A percentile compares a stretch with the other conserved stretches of the same genome.
phyloP scores from a whole-genome alignment of 139 green algal species.

The Chlamydomonas sp. region DNA sequence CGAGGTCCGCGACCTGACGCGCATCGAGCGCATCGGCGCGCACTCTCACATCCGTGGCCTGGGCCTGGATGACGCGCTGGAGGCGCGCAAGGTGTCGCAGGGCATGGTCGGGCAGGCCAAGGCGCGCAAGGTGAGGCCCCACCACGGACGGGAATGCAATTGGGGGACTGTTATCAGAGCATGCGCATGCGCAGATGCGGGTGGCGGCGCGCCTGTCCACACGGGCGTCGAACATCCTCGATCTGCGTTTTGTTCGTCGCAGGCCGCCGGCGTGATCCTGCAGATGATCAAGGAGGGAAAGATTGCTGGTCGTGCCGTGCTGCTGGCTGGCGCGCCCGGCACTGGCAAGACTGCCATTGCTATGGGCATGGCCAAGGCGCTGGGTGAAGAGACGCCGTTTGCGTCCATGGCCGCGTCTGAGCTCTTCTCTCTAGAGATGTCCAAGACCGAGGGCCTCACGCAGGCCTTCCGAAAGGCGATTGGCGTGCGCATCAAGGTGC shows the following conservation, averaged over 20 bases:
- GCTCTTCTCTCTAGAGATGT: conserved; percentile 98
- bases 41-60: conserved; percentile 97
- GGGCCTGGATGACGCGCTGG: conserved; percentile 89
- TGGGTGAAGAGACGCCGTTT: conserved; percentile 97
- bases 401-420: conserved; percentile 94
- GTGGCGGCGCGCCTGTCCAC: no score
- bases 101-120: conserved; percentile 92
- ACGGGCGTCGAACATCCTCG: no score
- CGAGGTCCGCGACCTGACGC: conserved; percentile 83
- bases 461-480: conserved; percentile 98
- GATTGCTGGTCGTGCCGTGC: conserved; percentile 89
- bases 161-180: no score
- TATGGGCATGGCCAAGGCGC: conserved; percentile 92
- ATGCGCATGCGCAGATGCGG: no score
- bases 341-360: conserved; percentile 97
- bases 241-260: conserved; percentile 14
- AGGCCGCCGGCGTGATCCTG: conserved; percentile 90
- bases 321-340: conserved; percentile 91
- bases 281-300: conserved; percentile 94
- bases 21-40: conserved; percentile 94
- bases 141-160: no score
- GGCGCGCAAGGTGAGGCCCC: conserved; percentile 76
- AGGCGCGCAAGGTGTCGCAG: conserved; percentile 85
- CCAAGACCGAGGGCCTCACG: conserved; percentile 96
- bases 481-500: conserved; percentile 28